phyloP scores from a whole-genome alignment of 805 yeast species.

The Cyberlindnera amylophila region DNA sequence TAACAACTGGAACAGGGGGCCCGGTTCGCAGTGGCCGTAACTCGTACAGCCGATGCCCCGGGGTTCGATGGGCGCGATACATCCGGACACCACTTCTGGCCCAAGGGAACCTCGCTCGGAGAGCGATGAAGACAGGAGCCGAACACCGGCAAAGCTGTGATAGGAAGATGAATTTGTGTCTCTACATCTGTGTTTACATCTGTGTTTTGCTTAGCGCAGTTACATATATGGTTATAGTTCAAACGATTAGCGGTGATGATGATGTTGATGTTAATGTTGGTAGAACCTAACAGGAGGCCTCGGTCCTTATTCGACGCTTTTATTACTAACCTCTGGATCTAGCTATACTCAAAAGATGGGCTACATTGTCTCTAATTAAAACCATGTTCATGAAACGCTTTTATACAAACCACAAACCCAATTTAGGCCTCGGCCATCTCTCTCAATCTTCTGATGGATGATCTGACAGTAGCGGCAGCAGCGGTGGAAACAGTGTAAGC shows the following conservation, averaged over 20 bases:
- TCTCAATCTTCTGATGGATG: conserved; percentile 99
- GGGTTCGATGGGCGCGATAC: not conserved
- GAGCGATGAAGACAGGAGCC: not conserved
- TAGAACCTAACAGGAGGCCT: too few relatives aligned
- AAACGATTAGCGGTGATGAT: too few relatives aligned
- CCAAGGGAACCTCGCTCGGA: conserved; percentile 3
- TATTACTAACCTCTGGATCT: too few relatives aligned
- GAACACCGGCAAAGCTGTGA: conserved; percentile 3
- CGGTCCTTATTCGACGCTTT: too few relatives aligned
- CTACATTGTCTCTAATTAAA: not conserved
- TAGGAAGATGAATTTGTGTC: not conserved
- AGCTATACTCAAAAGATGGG: too few relatives aligned
- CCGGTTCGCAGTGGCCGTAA: too few relatives aligned
- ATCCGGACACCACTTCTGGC: not conserved
- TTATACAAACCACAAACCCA: conserved; percentile 22
- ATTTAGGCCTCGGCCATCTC: conserved; percentile 98
- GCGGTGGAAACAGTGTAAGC: conserved; percentile 99
- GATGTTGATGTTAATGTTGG: too few relatives aligned
- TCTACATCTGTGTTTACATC: not conserved
- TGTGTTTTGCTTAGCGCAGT: too few relatives aligned
- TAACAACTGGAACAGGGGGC: too few relatives aligned
- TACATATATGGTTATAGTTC: too few relatives aligned
- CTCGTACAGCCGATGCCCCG: conserved; percentile 2
- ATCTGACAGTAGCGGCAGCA: conserved; percentile 99
- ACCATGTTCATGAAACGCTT: conserved; percentile 25